A percentile compares a stretch with the other conserved stretches of the same genome.
These are phyloP conservation scores for Mucor velutinosus DNA, from an alignment of 371 early-diverging fungal genomes.

Conservation along the genomic window DNA sequence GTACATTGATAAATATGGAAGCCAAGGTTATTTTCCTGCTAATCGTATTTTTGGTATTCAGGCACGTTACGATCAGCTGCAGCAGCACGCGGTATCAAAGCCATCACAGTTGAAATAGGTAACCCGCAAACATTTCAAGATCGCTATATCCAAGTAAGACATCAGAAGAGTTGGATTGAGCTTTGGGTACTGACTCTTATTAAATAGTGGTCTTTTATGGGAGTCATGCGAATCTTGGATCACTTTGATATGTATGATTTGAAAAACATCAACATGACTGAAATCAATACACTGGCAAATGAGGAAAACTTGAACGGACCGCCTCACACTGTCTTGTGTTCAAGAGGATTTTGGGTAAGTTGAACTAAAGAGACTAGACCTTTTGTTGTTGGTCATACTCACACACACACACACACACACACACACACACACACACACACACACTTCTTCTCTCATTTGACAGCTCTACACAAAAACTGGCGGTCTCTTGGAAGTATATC, in stretches of 20 bases:
- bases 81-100: conserved; percentile 74
- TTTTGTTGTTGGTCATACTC: conserved; percentile 30
- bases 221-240: conserved; percentile 35
- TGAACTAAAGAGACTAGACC: conserved; percentile 29
- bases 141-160: conserved; percentile 63
- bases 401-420: no score
- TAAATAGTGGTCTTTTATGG: conserved; percentile 33
- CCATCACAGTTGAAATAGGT: conserved; percentile 89
- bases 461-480: conserved; percentile 50
- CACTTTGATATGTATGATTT: conserved; percentile 32
- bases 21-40: not conserved
- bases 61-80: conserved; percentile 87
- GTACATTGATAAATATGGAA: conserved; percentile 8
- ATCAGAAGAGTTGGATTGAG: not conserved
- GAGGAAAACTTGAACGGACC: conserved; percentile 15
- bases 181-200: not conserved
- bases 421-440: conserved; percentile 23
- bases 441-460: conserved; percentile 6
- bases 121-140: conserved; percentile 78
- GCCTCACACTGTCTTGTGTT: conserved; percentile 28
- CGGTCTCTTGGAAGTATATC: conserved; percentile 78
- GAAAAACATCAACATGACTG: conserved; percentile 7
- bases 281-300: not conserved
- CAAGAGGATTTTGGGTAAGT: conserved; percentile 43
- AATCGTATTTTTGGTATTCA: conserved; percentile 5